A percentile compares a stretch with the other conserved stretches of the same genome.
Conservation (phyloP, 805 yeast species). For the Suhomyces sp. region DNA sequence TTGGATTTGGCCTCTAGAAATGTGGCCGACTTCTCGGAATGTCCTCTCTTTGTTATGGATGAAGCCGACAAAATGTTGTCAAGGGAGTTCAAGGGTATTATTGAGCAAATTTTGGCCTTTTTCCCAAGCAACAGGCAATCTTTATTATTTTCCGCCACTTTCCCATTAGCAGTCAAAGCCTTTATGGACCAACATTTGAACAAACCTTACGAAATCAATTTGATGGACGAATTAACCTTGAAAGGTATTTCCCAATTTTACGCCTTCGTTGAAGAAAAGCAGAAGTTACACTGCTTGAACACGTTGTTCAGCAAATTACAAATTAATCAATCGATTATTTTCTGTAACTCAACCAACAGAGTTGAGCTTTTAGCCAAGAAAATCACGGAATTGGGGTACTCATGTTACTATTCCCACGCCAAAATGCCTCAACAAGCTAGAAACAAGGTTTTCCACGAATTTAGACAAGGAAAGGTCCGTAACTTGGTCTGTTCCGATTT, state of each 20-base stretch:
- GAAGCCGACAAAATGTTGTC: constrained; percentile 98
- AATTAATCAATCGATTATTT: constrained; percentile 94
- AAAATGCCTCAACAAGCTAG: constrained; percentile 96
- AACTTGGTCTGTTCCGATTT: constrained; percentile 96
- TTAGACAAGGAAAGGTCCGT: constrained; percentile 97
- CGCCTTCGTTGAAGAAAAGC: constrained; percentile 97
- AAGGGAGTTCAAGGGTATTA: constrained; percentile 82
- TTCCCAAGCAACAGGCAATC: constrained; percentile 76
- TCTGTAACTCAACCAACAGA: constrained; percentile 95
- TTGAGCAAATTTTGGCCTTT: constrained; percentile 80
- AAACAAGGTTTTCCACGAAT: constrained; percentile 97
- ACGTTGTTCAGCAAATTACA: constrained; percentile 91
- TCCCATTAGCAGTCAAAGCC: constrained; percentile 89
- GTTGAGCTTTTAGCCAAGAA: constrained; percentile 94
- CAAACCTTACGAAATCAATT: constrained; percentile 91
- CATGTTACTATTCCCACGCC: constrained; percentile 96
- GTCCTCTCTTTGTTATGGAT: constrained; percentile 92
- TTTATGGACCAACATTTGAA: constrained; percentile 89
- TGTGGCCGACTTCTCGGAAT: constrained; percentile 82
- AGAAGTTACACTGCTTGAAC: constrained; percentile 93
- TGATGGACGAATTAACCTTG: constrained; percentile 96
- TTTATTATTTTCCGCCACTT: constrained; percentile 89
- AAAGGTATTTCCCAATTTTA: constrained; percentile 96
- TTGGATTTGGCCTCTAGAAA: constrained; percentile 88
- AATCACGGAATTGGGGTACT: constrained; percentile 93